These are phyloP conservation scores for Penicillium pancosmium DNA, from an alignment of 495 filamentous ascomycete species.

Conservation along the genomic window DNA sequence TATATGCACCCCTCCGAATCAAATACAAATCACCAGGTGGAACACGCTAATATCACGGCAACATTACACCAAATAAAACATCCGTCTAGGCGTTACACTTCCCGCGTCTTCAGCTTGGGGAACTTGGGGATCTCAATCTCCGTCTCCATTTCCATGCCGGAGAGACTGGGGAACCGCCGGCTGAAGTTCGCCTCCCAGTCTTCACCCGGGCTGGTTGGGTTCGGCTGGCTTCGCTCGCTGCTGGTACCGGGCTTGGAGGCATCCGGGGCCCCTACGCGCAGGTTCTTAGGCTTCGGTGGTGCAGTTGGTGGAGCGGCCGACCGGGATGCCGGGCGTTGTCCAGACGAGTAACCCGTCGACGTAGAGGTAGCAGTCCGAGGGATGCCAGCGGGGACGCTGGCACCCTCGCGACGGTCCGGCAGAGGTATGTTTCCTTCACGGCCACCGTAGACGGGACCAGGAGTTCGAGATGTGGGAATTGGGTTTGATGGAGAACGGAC, in stretches of 20 bases:
- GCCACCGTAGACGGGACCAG: conserved; percentile 25
- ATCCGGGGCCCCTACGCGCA: conserved; percentile 47
- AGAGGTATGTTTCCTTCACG: conserved; percentile 18
- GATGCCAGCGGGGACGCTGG: conserved; percentile 21
- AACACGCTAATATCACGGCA: conserved; percentile 32
- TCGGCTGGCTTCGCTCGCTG: conserved; percentile 27
- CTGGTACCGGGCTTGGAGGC: conserved; percentile 24
- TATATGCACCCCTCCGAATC: conserved; percentile 31
- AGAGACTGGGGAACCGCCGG: conserved; percentile 79
- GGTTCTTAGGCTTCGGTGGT: conserved; percentile 63
- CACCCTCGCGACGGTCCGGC: conserved; percentile 20
- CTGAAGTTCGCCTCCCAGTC: conserved; percentile 78
- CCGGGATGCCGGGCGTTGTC: conserved; percentile 26
- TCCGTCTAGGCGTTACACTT: conserved; percentile 36
- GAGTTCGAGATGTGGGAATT: conserved; percentile 20
- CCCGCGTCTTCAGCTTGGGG: conserved; percentile 42
- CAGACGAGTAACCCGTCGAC: conserved; percentile 27
- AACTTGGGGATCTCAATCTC: conserved; percentile 57
- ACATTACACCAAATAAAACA: conserved; percentile 23
- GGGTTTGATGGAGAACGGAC: conserved; percentile 2
- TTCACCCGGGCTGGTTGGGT: conserved; percentile 40
- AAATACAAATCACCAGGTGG: conserved; percentile 17
- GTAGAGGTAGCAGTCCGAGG: conserved; percentile 23
- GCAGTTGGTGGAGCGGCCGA: conserved; percentile 43
- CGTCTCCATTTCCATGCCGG: conserved; percentile 77